phyloP scores from a whole-genome alignment of 2,329 filamentous ascomycete genomes.

The Paecilomyces sp. region DNA sequence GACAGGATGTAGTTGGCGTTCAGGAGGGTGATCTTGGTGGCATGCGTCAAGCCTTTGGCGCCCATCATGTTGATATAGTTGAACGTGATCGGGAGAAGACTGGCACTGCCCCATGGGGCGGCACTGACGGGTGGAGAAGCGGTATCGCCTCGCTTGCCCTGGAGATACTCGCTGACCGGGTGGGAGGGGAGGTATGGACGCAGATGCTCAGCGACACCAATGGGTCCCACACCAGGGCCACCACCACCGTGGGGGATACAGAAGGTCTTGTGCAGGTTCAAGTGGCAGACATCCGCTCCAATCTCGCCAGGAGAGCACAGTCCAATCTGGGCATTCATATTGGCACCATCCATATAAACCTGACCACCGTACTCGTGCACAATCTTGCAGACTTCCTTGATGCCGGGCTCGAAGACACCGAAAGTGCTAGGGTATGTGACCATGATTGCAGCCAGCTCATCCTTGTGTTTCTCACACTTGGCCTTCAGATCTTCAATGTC shows the following conservation, averaged over 20 bases:
- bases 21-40: slow-evolving; percentile 85
- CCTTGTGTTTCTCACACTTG: slow-evolving; percentile 82
- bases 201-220: slow-evolving; percentile 81
- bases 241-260: slow-evolving; percentile 96
- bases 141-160: slow-evolving; percentile 28
- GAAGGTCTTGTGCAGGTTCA: slow-evolving; percentile 98
- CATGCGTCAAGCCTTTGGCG: slow-evolving; percentile 71
- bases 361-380: slow-evolving; percentile 85
- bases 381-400: slow-evolving; percentile 77
- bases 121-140: slow-evolving; percentile 67
- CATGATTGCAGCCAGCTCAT: slow-evolving; percentile 88
- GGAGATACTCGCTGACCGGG: slow-evolving; percentile 47
- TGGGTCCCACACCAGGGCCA: slow-evolving; percentile 87
- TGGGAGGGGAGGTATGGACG: slow-evolving; percentile 68
- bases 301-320: slow-evolving; percentile 92
- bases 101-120: slow-evolving; percentile 79
- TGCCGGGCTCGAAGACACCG: slow-evolving; percentile 84
- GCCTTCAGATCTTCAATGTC: slow-evolving; percentile 77
- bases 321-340: slow-evolving; percentile 97
- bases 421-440: slow-evolving; percentile 94
- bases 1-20: slow-evolving; percentile 97
- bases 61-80: slow-evolving; percentile 95
- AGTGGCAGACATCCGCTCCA: slow-evolving; percentile 90
- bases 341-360: slow-evolving; percentile 98
- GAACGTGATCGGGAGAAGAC: slow-evolving; percentile 91